Percentiles rank a stretch among this genome's conserved stretches.
These are phyloP conservation scores for Saccharum officinarum DNA, from an alignment of 176 grass and related monocot species.

Conservation along the genomic window DNA sequence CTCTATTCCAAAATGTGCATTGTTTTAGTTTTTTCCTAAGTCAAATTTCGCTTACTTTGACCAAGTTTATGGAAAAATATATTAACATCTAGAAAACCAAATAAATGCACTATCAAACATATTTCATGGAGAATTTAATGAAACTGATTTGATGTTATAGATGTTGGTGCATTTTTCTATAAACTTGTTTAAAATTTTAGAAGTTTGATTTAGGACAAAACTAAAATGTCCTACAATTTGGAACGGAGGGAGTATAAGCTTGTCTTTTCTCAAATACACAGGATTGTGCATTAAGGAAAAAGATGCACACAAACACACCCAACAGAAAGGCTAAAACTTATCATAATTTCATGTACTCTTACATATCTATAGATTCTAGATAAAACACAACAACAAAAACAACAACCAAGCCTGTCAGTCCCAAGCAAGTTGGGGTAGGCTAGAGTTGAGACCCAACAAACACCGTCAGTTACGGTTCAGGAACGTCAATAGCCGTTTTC, in stretches of 20 bases:
- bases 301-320: neutral
- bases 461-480: no score
- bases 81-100: neutral
- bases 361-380: conserved; percentile 18
- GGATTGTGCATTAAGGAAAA: neutral
- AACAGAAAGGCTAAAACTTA: neutral
- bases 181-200: no score
- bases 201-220: no score
- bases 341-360: neutral
- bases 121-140: neutral
- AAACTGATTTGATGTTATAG: neutral
- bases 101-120: neutral
- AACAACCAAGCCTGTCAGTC: no score
- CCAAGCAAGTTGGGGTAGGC: no score
- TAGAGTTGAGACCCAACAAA: no score
- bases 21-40: neutral
- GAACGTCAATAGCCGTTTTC: no score
- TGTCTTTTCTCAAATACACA: no score
- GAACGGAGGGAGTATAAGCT: no score
- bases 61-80: neutral
- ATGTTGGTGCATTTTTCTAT: no score
- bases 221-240: no score
- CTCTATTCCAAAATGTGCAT: neutral
- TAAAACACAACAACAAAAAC: no score
- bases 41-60: neutral